Conservation (phyloP, 305 asterid species). For the Fraxinus albicans region DNA sequence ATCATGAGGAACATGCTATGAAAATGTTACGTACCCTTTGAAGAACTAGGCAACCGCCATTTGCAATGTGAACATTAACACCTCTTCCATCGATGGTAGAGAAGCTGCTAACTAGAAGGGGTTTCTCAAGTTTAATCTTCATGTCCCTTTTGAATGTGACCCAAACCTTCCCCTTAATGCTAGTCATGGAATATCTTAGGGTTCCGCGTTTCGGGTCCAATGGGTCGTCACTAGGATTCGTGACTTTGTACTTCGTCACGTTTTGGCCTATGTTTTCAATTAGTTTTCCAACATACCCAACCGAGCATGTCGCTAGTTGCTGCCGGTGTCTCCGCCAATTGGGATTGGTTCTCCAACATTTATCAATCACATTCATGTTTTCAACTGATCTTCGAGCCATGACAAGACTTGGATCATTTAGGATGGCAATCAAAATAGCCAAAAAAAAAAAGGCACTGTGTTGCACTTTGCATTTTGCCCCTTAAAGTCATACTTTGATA, state of each 20-base stretch:
- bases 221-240: constrained; percentile 58
- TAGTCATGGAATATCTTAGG: constrained; percentile 58
- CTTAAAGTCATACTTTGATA: constrained; percentile 22
- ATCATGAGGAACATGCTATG: not conserved
- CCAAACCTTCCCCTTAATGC: constrained; percentile 64
- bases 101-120: constrained; percentile 69
- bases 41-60: constrained; percentile 59
- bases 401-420: constrained; percentile 12
- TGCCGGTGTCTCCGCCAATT: constrained; percentile 53
- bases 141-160: constrained; percentile 64
- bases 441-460: constrained; percentile 25
- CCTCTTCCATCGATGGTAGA: constrained; percentile 79
- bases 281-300: constrained; percentile 76
- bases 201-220: constrained; percentile 62
- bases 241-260: constrained; percentile 44
- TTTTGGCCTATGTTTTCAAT: constrained; percentile 46
- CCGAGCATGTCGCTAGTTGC: constrained; percentile 62
- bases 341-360: constrained; percentile 62
- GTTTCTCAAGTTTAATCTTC: constrained; percentile 52
- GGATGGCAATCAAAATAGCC: constrained; percentile 31
- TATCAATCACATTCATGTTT: constrained; percentile 55
- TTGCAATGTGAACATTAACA: constrained; percentile 52
- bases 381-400: constrained; percentile 22
- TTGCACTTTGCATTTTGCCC: constrained; percentile 27
- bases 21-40: constrained; percentile 37